Percentiles rank a stretch among this genome's conserved stretches.
Evolutionary conservation across 495 filamentous ascomycete genomes (phyloP).

Genomic region (Ramalina intermedia): DNA sequence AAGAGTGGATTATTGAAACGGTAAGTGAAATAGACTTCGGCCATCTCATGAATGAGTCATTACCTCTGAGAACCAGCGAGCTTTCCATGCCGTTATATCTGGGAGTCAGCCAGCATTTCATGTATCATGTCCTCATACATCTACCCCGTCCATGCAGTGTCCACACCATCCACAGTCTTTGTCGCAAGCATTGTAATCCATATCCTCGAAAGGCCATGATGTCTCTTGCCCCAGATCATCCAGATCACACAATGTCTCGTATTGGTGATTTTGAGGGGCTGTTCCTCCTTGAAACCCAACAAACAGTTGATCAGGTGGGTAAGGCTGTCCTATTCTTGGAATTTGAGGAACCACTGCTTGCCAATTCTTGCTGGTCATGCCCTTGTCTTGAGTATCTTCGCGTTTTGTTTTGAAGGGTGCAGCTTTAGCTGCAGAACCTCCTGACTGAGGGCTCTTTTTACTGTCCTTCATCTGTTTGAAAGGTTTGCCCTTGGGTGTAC

Average conservation of each 20-base stretch:
- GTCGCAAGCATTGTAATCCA: constrained; percentile 6
- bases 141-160: constrained; percentile 6
- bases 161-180: constrained; percentile 12
- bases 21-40: too few species aligned
- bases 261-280: background rate
- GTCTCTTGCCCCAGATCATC: background rate
- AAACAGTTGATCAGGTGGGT: background rate
- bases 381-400: background rate
- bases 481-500: background rate
- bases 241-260: background rate
- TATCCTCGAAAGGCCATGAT: background rate
- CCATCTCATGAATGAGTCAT: too few species aligned
- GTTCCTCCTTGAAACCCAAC: background rate
- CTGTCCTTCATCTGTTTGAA: background rate
- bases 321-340: background rate
- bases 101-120: too few species aligned
- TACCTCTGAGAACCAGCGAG: too few species aligned
- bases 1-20: too few species aligned
- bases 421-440: background rate
- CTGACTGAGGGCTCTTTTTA: background rate
- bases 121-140: background rate
- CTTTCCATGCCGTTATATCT: too few species aligned
- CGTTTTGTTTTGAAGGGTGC: background rate
- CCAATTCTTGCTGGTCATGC: background rate
- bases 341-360: background rate